Base-by-base conservation (phyloP, 495 filamentous ascomycete genomes). In the Podospora pseudoanserina region DNA sequence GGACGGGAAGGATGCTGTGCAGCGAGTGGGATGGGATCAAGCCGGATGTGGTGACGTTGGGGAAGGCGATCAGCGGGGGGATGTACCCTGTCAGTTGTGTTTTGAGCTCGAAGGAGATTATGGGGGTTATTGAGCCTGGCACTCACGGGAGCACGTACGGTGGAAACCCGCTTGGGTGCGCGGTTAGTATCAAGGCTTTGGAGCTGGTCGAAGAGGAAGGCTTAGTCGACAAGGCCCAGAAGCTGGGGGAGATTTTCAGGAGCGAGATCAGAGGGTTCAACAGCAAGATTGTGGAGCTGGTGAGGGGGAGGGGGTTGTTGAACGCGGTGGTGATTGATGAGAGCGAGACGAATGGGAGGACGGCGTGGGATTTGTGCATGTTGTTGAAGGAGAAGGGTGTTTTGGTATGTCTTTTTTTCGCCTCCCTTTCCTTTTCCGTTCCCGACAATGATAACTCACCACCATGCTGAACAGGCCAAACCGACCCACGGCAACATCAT, bases 401-500 rank as follows among this genome's bases (percentile, higher is more conserved):
- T 65, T 78, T 99, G 86, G 93, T 96, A 85, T 77, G 85, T 78
- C 32, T 11, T 11, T 15, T 23, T 23, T 23, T 23, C 23, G 23
- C 15, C 61, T 57, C 7, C 28, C n/a, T 11, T 19, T 60, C 28
- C 26, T n/a, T 27, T 2, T 11, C 34, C 28, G 9, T 19, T 16
- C 34, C 30, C 34, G 57, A 71, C 58, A 28, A 16, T 53, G 13
- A 11, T 16, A 18, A 27, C 58, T 15, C 2, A 61, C 15, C 30
- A 28, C 19, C 5, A 16, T 61, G 59, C 18, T 60, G 18, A 63
- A 63, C 61, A 97, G 92, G 95, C 95, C 67, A 99, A 99, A 86
- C 96, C 96, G 11, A 99, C 96, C 44, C 95, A 99, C 79, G 88
- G 96, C 73, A 97, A 98, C 77, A 98, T 98, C 80, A 98, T 97